Evolutionary conservation across 345 rosid genomes (phyloP), one percentile per base, ranked within the genome.

Genomic region (Euphorbia tirucalli): DNA sequence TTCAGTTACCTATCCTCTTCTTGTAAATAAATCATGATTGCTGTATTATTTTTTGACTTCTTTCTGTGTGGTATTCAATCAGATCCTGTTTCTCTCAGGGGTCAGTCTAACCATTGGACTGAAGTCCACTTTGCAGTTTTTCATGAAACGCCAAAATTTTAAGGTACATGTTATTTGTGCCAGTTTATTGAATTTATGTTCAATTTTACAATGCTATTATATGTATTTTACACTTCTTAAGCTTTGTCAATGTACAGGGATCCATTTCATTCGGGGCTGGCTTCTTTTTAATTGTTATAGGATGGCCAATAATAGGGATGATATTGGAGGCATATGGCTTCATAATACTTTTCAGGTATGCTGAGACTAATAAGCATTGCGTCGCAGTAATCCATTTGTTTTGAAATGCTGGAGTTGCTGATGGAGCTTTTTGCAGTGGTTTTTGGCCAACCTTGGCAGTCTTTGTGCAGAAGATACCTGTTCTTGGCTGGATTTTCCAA

Each of bases 391-490:
- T 54, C 22, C 16, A 61, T 62, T 57, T 22, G 11, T 49, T 43
- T 11, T 11, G 30, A 27, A 25, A 24, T 1, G 74, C 48, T 63
- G 55, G 63, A 58, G 74, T 73, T 75, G 54, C 75, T 82, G 64
- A 81, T 63, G 43, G 58, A 37, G 71, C 57, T 71, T 72, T 48
- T 74, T 76, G 80, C 86, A 95, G 97, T 85, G 99, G 97, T 62
- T 92, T 95, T 85, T 95, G 99, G 97, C 97, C 97, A n/a, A 95
- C 99, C 56, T 85, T 95, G 22, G 83, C 97, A 22, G 93, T 92
- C 61, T 95, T 95, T 61, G 66, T 92, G 66, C 96, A 92, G 84
- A 92, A 74, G 90, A 95, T 95, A 83, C 99, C 99, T 57, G 58
- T 95, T 75, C 87, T 95, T 16, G 97, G 97, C 68, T 95, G 97